Base-by-base conservation (phyloP, 1,284 basidiomycete genomes). In the Inonotus obliquus region DNA sequence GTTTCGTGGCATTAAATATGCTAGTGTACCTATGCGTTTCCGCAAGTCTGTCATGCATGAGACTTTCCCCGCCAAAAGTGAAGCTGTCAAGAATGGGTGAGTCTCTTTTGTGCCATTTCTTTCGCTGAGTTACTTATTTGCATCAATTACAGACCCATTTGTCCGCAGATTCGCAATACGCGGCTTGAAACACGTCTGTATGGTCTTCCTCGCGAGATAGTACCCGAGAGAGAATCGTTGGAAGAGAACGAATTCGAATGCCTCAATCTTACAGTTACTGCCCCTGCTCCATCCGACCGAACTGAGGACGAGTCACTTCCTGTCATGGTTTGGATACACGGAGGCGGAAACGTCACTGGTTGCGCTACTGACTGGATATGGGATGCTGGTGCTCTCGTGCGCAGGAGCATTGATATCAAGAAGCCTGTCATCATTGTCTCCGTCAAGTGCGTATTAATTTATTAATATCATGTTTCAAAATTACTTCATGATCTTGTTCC, bases 291-390 rank as follows among this genome's bases (percentile, higher is more conserved):
- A 38, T 74, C 82, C 25, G 57, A 53, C 19, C 11, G 11, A 21
- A 29, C 14, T 2, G 47, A 54, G 13, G 29, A 54, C 39, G 77
- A 72, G 1, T 68, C 78, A 3, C 66, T 86, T 13, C 88, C 89
- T 6, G 87, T 91, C 63, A 89, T 91, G 87, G 70, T 90, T 47
- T 91, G 87, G 88, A 76, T 91, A 19, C 88, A 91, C 71, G 88
- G 89, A 23, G 88, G 89, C 48, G 84, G 82, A 10, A 82, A 87
- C 69, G 76, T 81, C 66, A 60, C 55, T 19, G 89, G 89, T 21
- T 84, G 82, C 61, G 89, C 88, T 6, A 87, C 87, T 4, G 82
- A 81, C 68, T 91, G 89, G 89, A 74, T 88, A 10, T 89, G 84
- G 65, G 89, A 91, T 64, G 85, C 83, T 14, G 89, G 85, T 53